phyloP scores from a whole-genome alignment of 2,329 filamentous ascomycete species.

The Hypoxylon sp. region DNA sequence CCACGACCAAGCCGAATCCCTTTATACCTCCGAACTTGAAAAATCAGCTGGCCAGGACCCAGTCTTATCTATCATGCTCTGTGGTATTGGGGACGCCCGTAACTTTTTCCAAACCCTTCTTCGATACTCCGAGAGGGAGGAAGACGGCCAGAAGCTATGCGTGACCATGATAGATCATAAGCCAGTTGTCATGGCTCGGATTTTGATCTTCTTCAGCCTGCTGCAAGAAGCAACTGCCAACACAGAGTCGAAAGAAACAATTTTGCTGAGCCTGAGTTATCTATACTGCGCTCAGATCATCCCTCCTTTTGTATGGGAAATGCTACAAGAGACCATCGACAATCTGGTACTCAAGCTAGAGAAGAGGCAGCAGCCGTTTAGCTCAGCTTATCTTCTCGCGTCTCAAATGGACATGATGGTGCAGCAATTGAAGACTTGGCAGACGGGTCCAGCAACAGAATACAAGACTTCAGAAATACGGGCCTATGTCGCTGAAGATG shows the following conservation, averaged over 20 bases:
- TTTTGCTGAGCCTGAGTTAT: slow-evolving; percentile 26
- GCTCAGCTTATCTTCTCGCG: slow-evolving; percentile 23
- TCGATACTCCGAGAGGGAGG: slow-evolving; percentile 6
- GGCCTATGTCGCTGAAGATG: neutral
- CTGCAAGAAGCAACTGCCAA: slow-evolving; percentile 19
- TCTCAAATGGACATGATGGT: slow-evolving; percentile 24
- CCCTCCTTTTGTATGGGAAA: slow-evolving; percentile 34
- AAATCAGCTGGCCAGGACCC: slow-evolving; percentile 31
- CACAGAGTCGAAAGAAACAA: slow-evolving; percentile 2
- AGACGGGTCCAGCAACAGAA: slow-evolving; percentile 8
- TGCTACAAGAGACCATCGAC: slow-evolving; percentile 28
- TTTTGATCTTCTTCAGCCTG: slow-evolving; percentile 37
- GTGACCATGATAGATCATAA: slow-evolving; percentile 43
- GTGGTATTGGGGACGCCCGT: slow-evolving; percentile 41
- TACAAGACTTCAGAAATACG: slow-evolving; percentile 28
- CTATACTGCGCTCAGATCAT: slow-evolving; percentile 38
- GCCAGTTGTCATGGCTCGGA: slow-evolving; percentile 35
- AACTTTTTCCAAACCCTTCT: slow-evolving; percentile 40
- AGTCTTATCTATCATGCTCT: slow-evolving; percentile 42
- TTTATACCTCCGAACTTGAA: slow-evolving; percentile 31
- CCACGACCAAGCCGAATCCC: slow-evolving; percentile 36
- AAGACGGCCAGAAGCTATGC: slow-evolving; percentile 33
- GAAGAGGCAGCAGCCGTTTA: slow-evolving; percentile 25
- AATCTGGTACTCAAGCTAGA: slow-evolving; percentile 31
- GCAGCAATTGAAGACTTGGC: slow-evolving; percentile 18